These are phyloP conservation scores for Paraphaeosphaeria sporulosa DNA, from an alignment of 2,329 filamentous ascomycete genomes.

Conservation along the genomic window DNA sequence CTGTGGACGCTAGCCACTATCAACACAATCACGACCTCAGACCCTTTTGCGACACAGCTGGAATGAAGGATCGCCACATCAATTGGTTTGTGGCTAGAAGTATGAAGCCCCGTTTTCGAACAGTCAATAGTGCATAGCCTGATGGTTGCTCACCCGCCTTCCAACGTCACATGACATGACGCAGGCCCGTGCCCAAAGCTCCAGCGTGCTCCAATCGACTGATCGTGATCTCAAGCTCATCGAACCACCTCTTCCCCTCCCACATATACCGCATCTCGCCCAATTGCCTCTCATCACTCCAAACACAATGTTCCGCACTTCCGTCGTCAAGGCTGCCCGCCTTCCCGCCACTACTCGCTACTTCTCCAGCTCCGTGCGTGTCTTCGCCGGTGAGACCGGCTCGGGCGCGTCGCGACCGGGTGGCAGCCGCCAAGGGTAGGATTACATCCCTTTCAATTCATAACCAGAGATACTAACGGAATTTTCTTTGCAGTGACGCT, in stretches of 20 bases:
- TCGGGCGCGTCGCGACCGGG: conserved; percentile 51
- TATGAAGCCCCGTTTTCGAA: too few species aligned
- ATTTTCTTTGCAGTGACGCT: conserved; percentile 70
- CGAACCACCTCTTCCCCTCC: conserved; percentile 34
- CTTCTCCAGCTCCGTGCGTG: conserved; percentile 53
- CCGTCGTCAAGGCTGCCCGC: conserved; percentile 51
- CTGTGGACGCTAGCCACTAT: background rate
- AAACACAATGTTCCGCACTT: conserved; percentile 47
- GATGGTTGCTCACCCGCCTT: background rate
- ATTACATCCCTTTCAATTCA: background rate
- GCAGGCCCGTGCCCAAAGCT: conserved; percentile 18
- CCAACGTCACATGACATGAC: conserved; percentile 27
- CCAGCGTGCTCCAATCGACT: conserved; percentile 9
- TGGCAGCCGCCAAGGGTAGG: conserved; percentile 48
- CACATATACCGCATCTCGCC: conserved; percentile 25
- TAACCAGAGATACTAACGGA: conserved; percentile 17
- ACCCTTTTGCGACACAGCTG: background rate
- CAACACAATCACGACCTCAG: background rate
- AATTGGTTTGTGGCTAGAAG: too few species aligned
- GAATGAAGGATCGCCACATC: background rate
- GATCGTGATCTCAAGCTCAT: conserved; percentile 15
- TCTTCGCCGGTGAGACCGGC: conserved; percentile 55
- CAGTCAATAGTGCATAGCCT: too few species aligned
- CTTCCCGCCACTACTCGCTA: conserved; percentile 47
- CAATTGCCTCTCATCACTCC: conserved; percentile 14